These are phyloP conservation scores for Sporisorium scitamineum DNA, from an alignment of 1,284 basidiomycete species.

Conservation along the genomic window DNA sequence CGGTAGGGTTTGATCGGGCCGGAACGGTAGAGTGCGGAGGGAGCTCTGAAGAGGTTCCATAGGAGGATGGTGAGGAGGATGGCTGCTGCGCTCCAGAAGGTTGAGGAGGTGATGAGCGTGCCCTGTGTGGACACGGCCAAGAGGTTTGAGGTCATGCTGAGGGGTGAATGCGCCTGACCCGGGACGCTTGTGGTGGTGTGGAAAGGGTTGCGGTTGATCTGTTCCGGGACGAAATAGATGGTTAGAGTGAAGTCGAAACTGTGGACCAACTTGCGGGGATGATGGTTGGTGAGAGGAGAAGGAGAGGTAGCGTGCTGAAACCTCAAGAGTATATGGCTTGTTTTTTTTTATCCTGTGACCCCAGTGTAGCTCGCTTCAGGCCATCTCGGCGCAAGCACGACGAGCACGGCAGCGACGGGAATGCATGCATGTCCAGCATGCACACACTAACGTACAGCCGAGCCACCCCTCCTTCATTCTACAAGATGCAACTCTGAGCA, in stretches of 20 bases:
- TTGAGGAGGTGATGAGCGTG: slow-evolving; percentile 36
- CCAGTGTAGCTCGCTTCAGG: no score
- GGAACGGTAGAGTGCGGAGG: slow-evolving; percentile 24
- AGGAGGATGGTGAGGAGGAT: slow-evolving; percentile 19
- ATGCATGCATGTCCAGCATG: no score
- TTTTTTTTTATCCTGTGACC: no score
- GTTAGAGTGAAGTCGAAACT: no score
- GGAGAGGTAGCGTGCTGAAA: no score
- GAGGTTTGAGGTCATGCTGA: slow-evolving; percentile 21
- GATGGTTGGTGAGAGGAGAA: not conserved
- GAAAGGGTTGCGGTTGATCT: not conserved
- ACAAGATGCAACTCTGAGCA: no score
- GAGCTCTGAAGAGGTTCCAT: slow-evolving; percentile 35
- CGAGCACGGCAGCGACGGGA: no score
- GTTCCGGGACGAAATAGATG: not conserved
- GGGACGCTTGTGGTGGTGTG: not conserved
- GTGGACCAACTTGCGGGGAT: not conserved
- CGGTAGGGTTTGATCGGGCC: slow-evolving; percentile 30
- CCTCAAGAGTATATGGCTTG: no score
- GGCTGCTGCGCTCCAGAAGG: slow-evolving; percentile 33
- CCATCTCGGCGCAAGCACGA: no score
- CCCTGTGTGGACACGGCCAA: slow-evolving; percentile 26
- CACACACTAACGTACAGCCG: no score
- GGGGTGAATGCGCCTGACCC: not conserved
- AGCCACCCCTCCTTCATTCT: no score